Percentiles rank a stretch among this genome's conserved stretches.
Conservation (phyloP, 2,329 filamentous ascomycete genomes). For the Tetracladium maxilliforme region DNA sequence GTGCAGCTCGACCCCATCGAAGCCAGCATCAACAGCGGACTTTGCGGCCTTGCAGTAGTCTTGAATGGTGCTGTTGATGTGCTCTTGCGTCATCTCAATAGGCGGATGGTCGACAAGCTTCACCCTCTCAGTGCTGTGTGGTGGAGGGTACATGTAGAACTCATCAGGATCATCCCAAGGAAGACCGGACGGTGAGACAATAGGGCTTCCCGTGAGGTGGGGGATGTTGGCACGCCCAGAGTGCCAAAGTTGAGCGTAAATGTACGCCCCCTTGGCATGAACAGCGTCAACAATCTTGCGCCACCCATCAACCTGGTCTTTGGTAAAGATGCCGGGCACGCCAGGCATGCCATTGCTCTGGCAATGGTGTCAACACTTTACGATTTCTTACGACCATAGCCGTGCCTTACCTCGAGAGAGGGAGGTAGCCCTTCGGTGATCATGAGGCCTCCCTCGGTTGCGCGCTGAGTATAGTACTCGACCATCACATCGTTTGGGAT, state of each 20-base stretch:
- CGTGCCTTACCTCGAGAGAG: slow-evolving; percentile 16
- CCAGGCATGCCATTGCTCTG: slow-evolving; percentile 22
- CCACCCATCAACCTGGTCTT: slow-evolving; percentile 39
- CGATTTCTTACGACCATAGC: neutral
- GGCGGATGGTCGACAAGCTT: slow-evolving; percentile 25
- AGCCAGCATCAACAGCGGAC: slow-evolving; percentile 36
- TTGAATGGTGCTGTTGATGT: slow-evolving; percentile 19
- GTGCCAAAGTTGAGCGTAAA: slow-evolving; percentile 46
- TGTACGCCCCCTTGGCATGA: slow-evolving; percentile 39
- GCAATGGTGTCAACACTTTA: slow-evolving; percentile 9
- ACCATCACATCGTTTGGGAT: slow-evolving; percentile 24
- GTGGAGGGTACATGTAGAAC: slow-evolving; percentile 21
- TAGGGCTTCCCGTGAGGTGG: slow-evolving; percentile 18
- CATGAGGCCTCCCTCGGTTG: slow-evolving; percentile 23
- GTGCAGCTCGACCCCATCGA: slow-evolving; percentile 26
- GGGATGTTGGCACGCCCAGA: slow-evolving; percentile 30
- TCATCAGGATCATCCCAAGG: slow-evolving; percentile 28
- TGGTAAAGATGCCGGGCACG: slow-evolving; percentile 38
- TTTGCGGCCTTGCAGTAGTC: slow-evolving; percentile 16
- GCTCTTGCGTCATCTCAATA: slow-evolving; percentile 25
- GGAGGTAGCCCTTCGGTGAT: slow-evolving; percentile 31
- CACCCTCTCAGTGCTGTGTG: slow-evolving; percentile 17
- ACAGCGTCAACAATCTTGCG: slow-evolving; percentile 40
- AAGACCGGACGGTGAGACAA: slow-evolving; percentile 23
- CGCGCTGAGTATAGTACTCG: slow-evolving; percentile 22